phyloP scores from a whole-genome alignment of 2,329 filamentous ascomycete genomes.

The Ophiostoma australiae region DNA sequence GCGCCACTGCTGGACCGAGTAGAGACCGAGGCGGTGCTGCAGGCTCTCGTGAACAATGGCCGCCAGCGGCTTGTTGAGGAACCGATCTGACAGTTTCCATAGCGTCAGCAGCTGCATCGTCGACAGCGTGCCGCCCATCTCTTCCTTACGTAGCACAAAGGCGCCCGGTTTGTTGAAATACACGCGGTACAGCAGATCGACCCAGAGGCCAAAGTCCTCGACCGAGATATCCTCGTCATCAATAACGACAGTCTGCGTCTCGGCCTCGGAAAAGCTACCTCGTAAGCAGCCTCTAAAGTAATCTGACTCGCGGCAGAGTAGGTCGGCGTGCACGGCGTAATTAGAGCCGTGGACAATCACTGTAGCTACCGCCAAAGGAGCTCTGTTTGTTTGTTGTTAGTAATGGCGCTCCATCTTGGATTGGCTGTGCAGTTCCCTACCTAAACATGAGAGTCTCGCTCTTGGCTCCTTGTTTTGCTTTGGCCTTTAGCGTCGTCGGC shows the following conservation, averaged over 20 bases:
- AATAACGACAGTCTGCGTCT: conserved; percentile 26
- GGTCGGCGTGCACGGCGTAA: conserved; percentile 26
- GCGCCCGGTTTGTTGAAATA: conserved; percentile 24
- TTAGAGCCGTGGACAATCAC: conserved; percentile 24
- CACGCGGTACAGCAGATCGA: conserved; percentile 28
- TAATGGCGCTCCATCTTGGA: too few relatives aligned
- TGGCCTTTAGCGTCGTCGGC: neutral
- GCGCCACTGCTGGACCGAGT: conserved; percentile 28
- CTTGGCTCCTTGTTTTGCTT: neutral
- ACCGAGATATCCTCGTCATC: conserved; percentile 26
- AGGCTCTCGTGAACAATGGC: conserved; percentile 28
- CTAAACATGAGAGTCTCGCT: conserved; percentile 21
- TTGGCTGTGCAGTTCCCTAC: conserved; percentile 2
- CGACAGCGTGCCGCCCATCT: conserved; percentile 29
- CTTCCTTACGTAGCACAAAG: conserved; percentile 29
- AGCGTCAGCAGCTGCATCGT: conserved; percentile 29
- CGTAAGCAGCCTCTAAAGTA: conserved; percentile 28
- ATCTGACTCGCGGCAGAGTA: conserved; percentile 27
- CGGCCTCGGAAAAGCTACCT: conserved; percentile 26
- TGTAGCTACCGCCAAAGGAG: conserved; percentile 24
- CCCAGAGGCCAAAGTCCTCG: conserved; percentile 29
- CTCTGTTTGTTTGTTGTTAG: conserved; percentile 16
- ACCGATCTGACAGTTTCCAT: conserved; percentile 29
- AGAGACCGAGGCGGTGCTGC: conserved; percentile 28
- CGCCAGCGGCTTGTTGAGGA: conserved; percentile 24